A percentile compares a stretch with the other conserved stretches of the same genome.
Conservation (phyloP, 2,329 filamentous ascomycete species). For the Aspergillus brunneoviolaceus region DNA sequence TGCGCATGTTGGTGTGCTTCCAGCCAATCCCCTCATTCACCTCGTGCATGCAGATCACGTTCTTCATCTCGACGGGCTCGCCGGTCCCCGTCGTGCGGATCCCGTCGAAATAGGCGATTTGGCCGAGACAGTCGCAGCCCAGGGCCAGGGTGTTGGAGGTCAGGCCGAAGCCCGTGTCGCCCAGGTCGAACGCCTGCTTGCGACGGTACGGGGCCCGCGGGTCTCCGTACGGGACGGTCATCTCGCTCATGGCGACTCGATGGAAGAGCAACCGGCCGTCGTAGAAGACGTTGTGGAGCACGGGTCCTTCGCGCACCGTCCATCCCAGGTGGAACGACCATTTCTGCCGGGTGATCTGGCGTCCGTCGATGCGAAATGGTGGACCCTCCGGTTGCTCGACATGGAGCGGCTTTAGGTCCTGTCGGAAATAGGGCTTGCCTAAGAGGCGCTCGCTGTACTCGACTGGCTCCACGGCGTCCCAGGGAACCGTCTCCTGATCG, state of each 20-base stretch:
- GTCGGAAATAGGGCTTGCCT: conserved; percentile 24
- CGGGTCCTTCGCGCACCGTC: conserved; percentile 46
- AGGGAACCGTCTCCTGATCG: conserved; percentile 36
- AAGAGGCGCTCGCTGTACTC: conserved; percentile 38
- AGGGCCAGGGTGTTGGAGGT: conserved; percentile 44
- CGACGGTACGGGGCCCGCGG: conserved; percentile 41
- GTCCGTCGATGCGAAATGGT: conserved; percentile 33
- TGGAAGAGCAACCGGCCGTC: conserved; percentile 43
- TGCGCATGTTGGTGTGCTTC: conserved; percentile 45
- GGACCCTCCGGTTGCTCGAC: conserved; percentile 39
- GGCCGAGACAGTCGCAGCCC: conserved; percentile 45
- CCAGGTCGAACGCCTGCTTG: conserved; percentile 48
- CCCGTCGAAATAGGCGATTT: conserved; percentile 44
- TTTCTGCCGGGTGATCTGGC: conserved; percentile 43
- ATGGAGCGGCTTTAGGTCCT: conserved; percentile 36
- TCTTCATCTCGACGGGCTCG: conserved; percentile 38
- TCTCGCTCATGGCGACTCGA: conserved; percentile 44
- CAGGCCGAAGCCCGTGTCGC: conserved; percentile 44
- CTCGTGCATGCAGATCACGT: conserved; percentile 45
- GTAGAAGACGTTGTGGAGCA: conserved; percentile 43
- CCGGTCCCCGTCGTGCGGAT: conserved; percentile 37
- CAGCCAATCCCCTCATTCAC: conserved; percentile 40
- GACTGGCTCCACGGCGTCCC: conserved; percentile 34
- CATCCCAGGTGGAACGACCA: conserved; percentile 46
- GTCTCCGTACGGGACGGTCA: conserved; percentile 49